Base-by-base conservation (phyloP, 164 flowering plant genomes). In the Dillenia suffruticosa region DNA sequence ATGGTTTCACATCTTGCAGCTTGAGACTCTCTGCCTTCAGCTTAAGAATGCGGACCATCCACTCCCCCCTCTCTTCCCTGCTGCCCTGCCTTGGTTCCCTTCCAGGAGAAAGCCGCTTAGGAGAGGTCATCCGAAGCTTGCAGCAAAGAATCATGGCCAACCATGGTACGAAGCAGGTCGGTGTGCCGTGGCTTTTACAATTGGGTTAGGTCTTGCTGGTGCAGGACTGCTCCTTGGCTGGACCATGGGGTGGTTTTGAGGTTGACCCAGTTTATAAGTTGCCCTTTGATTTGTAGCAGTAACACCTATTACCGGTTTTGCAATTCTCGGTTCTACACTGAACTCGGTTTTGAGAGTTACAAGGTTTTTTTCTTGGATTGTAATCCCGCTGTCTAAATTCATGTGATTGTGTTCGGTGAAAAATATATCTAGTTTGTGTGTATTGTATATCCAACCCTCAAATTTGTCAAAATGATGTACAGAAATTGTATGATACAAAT, bases 171-270 rank as follows among this genome's bases (percentile, higher is more conserved):
- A 71, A 12, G 48, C 73, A 19, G 15, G 79, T 40, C 79, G 43
- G 57, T 73, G 48, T 63, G 81, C 70, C 0, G 50, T 81, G 56
- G 84, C 84, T 43, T 72, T 82, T 56, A 87, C 79, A 9, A 51
- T 88, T 15, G 91, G 91, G 48, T 64, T 85, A 69, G 63, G 89
- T 52, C 89, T 88, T 56, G 84, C 81, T 53, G 82, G 94, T 64
- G 91, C 88, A 24, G 91, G 91, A 12, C 64, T 88, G 74, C 75
- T 88, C 49, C 77, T 88, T 48, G 94, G 94, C 9, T 88, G 89
- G 91, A 84, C 91, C 52, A 57, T 84, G 72, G 94, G 91, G 9
- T 85, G 91, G 86, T 56, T 85, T 32, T 32, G 40, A 32, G 40
- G 4, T 32, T 32, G 7, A 32, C 40, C 6, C 40, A 0, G 7